Percentiles rank a stretch among this genome's conserved stretches.
phyloP scores from a whole-genome alignment of 2,329 filamentous ascomycete genomes.

The Claviceps cyperi region DNA sequence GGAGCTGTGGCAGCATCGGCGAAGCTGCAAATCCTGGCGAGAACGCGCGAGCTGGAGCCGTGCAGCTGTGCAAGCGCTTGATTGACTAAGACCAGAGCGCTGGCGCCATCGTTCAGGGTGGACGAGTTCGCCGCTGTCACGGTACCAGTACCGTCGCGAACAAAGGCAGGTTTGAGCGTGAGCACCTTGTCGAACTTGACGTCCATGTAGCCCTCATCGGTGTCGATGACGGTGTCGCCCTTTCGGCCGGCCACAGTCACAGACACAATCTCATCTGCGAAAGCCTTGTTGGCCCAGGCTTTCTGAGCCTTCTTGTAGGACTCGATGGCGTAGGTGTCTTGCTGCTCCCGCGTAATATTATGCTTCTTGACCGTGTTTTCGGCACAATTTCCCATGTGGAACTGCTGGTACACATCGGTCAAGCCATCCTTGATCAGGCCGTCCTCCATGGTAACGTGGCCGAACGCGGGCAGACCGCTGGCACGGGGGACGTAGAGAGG shows the following conservation, averaged over 20 bases:
- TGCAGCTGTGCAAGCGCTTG: constrained; percentile 69
- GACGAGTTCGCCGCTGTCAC: constrained; percentile 93
- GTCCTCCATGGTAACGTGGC: constrained; percentile 76
- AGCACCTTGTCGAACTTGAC: constrained; percentile 77
- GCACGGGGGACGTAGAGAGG: constrained; percentile 80
- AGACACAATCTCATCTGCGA: constrained; percentile 79
- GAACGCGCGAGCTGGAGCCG: constrained; percentile 59
- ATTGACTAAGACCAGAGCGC: constrained; percentile 73
- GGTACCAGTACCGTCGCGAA: constrained; percentile 71
- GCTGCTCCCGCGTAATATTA: constrained; percentile 64
- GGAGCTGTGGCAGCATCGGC: constrained; percentile 85
- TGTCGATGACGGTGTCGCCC: constrained; percentile 62
- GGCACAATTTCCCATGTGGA: constrained; percentile 96
- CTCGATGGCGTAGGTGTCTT: constrained; percentile 81
- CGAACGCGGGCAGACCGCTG: constrained; percentile 72
- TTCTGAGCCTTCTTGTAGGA: constrained; percentile 82
- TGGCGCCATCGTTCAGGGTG: constrained; percentile 88
- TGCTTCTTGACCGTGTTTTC: constrained; percentile 89
- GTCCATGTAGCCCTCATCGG: constrained; percentile 81
- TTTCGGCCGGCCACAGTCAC: constrained; percentile 77
- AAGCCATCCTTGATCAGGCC: constrained; percentile 88
- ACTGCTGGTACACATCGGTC: constrained; percentile 90
- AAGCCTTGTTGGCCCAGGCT: constrained; percentile 71
- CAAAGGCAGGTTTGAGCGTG: constrained; percentile 80
- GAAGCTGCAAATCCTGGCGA: constrained; percentile 74